Conservation (phyloP, 768 basidiomycete genomes). For the Psilocybe sp. region DNA sequence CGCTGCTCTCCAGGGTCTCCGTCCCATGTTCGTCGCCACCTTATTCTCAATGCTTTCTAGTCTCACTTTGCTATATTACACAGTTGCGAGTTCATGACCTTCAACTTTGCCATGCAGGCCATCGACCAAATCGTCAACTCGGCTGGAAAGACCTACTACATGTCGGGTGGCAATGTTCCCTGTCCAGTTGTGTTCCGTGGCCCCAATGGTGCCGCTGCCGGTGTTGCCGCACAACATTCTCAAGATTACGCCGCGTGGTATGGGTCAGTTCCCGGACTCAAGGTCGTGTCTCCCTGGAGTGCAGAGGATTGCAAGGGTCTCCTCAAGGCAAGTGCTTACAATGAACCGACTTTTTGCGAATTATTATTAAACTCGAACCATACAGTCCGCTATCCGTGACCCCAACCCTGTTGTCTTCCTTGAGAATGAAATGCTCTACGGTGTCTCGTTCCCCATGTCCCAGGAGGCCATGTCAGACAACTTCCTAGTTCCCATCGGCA, state of each 20-base stretch:
- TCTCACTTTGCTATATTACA: constrained; percentile 6
- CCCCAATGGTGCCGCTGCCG: constrained; percentile 96
- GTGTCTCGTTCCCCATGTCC: constrained; percentile 95
- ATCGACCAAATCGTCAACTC: constrained; percentile 99
- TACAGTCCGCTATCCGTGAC: constrained; percentile 91
- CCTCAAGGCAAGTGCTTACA: constrained; percentile 63
- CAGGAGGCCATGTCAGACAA: constrained; percentile 92
- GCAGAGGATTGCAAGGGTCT: constrained; percentile 99
- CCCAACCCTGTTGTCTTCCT: constrained; percentile 98
- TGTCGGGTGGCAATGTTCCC: constrained; percentile 98
- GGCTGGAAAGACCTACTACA: constrained; percentile 99
- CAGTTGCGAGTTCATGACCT: constrained; percentile 99
- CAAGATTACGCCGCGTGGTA: constrained; percentile 98
- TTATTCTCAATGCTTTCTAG: constrained; percentile 1
- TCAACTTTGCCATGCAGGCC: constrained; percentile 99
- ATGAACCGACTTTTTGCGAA: not conserved
- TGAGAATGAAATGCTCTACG: constrained; percentile 99
- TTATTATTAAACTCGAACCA: constrained; percentile 3
- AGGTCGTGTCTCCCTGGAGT: constrained; percentile 96
- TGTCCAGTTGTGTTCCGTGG: constrained; percentile 99
- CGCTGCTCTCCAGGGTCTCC: constrained; percentile 89
- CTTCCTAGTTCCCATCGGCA: constrained; percentile 95
- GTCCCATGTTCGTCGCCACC: constrained; percentile 68
- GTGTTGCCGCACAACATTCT: constrained; percentile 96
- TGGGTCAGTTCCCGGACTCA: constrained; percentile 89